Percentiles rank a stretch among this genome's conserved stretches.
Conservation (phyloP, 2,329 filamentous ascomycete genomes). For the Aspergillus uvarum region DNA sequence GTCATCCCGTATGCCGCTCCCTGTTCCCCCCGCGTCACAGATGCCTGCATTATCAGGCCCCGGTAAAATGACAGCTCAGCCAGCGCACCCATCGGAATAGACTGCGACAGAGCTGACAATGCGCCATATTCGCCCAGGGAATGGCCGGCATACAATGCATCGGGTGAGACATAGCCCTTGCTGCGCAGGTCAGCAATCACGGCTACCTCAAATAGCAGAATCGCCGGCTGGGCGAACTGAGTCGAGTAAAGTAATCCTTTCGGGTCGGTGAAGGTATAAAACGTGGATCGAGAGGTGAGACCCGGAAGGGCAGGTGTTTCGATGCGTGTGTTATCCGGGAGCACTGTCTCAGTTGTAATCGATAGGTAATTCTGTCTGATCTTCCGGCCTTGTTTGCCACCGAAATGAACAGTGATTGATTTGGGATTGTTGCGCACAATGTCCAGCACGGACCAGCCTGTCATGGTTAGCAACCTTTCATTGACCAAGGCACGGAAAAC, state of each 20-base stretch:
- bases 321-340: constrained; percentile 65
- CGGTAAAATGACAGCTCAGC: constrained; percentile 98
- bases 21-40: constrained; percentile 85
- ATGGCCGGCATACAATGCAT: constrained; percentile 94
- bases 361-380: constrained; percentile 98
- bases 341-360: constrained; percentile 54
- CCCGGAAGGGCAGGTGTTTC: constrained; percentile 95
- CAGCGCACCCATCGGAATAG: constrained; percentile 93
- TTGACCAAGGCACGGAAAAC: too few relatives aligned
- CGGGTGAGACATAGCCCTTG: constrained; percentile 86
- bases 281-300: constrained; percentile 72
- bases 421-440: constrained; percentile 99
- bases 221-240: constrained; percentile 92
- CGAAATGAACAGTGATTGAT: constrained; percentile 94
- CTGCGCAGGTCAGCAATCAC: constrained; percentile 97
- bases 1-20: constrained; percentile 55
- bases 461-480: not conserved
- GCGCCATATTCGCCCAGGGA: constrained; percentile 96
- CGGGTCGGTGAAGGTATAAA: constrained; percentile 94
- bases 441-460: constrained; percentile 83
- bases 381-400: constrained; percentile 87
- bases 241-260: constrained; percentile 90
- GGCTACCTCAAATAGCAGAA: constrained; percentile 98
- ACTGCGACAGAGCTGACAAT: constrained; percentile 85
- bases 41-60: constrained; percentile 96